These are phyloP conservation scores for Tubosaeta sp. DNA, from an alignment of 768 basidiomycete species.

Conservation along the genomic window DNA sequence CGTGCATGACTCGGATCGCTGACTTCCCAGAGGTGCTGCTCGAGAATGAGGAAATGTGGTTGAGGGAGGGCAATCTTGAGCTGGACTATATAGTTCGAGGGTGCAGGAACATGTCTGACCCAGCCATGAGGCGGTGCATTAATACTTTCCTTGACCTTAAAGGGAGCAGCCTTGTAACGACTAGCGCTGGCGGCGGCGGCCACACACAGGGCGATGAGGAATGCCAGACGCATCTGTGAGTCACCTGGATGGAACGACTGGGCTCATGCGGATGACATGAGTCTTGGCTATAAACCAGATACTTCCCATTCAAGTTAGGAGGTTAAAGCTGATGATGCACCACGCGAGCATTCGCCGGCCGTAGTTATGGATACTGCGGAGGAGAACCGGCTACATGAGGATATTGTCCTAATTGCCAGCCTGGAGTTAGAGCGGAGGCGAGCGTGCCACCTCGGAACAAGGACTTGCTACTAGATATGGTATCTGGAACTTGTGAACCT, in stretches of 20 bases:
- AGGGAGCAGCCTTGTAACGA: background rate
- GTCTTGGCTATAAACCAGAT: too few species aligned
- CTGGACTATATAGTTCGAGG: conserved; percentile 42
- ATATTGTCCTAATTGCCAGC: too few species aligned
- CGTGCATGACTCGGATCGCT: conserved; percentile 50
- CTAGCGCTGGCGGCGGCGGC: conserved; percentile 8
- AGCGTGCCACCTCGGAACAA: too few species aligned
- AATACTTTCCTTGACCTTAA: conserved; percentile 49
- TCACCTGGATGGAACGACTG: background rate
- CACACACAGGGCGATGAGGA: conserved; percentile 11
- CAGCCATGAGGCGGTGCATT: conserved; percentile 43
- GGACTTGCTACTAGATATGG: too few species aligned
- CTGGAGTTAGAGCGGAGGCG: too few species aligned
- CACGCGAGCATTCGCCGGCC: too few species aligned
- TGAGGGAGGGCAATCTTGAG: conserved; percentile 61
- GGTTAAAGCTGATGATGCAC: too few species aligned
- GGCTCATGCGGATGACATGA: too few species aligned
- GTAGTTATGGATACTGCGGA: too few species aligned
- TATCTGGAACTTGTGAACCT: too few species aligned
- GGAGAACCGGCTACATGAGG: too few species aligned
- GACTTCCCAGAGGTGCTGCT: conserved; percentile 52
- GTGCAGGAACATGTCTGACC: conserved; percentile 40
- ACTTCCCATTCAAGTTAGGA: too few species aligned
- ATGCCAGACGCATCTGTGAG: conserved; percentile 8
- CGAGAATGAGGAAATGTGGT: conserved; percentile 45